phyloP scores from a whole-genome alignment of 2,329 filamentous ascomycete species.

The Monilinia polystroma region DNA sequence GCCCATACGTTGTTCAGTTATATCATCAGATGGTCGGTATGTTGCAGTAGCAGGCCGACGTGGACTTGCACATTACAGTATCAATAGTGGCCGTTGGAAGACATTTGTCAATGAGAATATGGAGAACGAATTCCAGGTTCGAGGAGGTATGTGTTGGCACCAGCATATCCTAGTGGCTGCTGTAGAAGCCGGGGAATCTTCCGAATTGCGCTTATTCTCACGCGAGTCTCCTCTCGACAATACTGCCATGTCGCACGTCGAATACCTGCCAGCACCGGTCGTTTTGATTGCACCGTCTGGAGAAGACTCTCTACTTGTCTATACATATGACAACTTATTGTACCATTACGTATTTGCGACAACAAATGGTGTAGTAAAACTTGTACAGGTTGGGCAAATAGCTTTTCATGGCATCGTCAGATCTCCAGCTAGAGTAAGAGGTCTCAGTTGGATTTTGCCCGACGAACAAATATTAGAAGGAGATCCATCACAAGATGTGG shows the following conservation, averaged over 20 bases:
- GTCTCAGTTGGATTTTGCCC: slow-evolving; percentile 92
- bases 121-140: slow-evolving; percentile 88
- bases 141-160: slow-evolving; percentile 98
- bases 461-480: slow-evolving; percentile 86
- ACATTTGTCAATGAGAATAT: slow-evolving; percentile 78
- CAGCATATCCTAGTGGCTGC: slow-evolving; percentile 92
- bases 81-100: slow-evolving; percentile 93
- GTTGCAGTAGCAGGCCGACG: slow-evolving; percentile 92
- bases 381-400: slow-evolving; percentile 96
- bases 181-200: slow-evolving; percentile 79
- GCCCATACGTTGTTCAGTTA: slow-evolving; percentile 83
- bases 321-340: slow-evolving; percentile 93
- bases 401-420: slow-evolving; percentile 95
- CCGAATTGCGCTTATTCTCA: slow-evolving; percentile 89
- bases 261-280: slow-evolving; percentile 79
- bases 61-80: slow-evolving; percentile 92
- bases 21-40: slow-evolving; percentile 90
- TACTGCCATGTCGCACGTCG: slow-evolving; percentile 69
- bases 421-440: slow-evolving; percentile 86
- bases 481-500: slow-evolving; percentile 93
- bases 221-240: slow-evolving; percentile 77
- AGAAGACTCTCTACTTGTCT: slow-evolving; percentile 91
- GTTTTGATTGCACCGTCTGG: slow-evolving; percentile 86
- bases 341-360: slow-evolving; percentile 91
- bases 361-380: slow-evolving; percentile 64